Evolutionary conservation across 495 filamentous ascomycete species (phyloP).

Genomic region (Collariella sp.): DNA sequence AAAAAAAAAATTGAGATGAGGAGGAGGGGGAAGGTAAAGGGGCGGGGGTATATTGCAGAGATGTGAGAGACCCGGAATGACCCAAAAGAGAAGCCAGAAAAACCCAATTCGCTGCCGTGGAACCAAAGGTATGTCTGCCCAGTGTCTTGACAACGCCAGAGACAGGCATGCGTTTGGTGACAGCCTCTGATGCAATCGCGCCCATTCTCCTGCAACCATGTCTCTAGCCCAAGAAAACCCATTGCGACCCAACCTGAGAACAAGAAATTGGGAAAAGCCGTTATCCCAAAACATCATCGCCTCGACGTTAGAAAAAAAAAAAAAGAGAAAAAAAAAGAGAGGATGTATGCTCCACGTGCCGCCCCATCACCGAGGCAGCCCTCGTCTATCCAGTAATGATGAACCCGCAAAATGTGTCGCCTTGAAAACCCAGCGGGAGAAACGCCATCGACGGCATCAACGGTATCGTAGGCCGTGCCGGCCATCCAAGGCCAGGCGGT

Average conservation of each 20-base stretch:
- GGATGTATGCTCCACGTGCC: background rate
- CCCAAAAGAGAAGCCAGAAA: background rate
- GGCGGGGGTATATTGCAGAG: background rate
- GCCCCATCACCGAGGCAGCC: background rate
- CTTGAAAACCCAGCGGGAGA: background rate
- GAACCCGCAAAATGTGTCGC: slow-evolving; percentile 1
- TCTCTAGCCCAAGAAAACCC: background rate
- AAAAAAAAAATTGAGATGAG: background rate
- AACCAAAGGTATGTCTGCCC: background rate
- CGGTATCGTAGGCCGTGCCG: background rate
- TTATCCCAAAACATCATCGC: background rate
- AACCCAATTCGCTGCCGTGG: background rate
- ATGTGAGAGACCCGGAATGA: no score
- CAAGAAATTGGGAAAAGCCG: background rate
- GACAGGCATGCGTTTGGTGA: background rate
- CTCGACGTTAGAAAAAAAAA: background rate
- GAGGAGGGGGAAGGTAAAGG: background rate
- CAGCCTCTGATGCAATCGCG: background rate
- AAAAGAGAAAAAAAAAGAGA: background rate
- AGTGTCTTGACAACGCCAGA: background rate
- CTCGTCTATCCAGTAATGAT: slow-evolving; percentile 6
- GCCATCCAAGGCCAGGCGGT: background rate
- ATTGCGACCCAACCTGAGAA: background rate
- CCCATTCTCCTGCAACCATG: background rate
- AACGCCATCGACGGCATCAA: background rate